Percentiles rank a stretch among this genome's conserved stretches.
Conservation (phyloP, 176 grass and related monocot species). For the Bolboschoenus planiculmis region DNA sequence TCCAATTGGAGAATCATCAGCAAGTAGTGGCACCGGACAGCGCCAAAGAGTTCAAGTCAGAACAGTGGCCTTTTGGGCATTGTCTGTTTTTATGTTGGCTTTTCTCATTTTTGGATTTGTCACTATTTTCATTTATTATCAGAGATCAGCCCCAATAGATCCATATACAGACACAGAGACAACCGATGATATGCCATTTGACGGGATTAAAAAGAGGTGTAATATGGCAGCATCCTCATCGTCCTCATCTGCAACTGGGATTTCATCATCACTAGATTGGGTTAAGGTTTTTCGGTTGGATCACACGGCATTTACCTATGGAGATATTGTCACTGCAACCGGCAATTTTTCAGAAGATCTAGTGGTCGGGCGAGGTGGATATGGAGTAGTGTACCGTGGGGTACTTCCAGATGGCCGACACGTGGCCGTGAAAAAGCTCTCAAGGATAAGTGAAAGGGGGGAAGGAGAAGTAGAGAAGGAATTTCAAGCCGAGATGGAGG, state of each 20-base stretch:
- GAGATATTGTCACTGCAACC: constrained; percentile 72
- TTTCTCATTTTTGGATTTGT: constrained; percentile 32
- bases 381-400: constrained; percentile 77
- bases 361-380: constrained; percentile 70
- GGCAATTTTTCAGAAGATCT: constrained; percentile 55
- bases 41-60: not conserved
- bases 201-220: constrained; percentile 25
- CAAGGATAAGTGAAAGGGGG: constrained; percentile 23
- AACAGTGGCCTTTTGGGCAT: constrained; percentile 32
- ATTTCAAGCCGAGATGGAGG: constrained; percentile 94
- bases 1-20: constrained; percentile 7
- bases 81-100: constrained; percentile 31
- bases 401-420: constrained; percentile 61
- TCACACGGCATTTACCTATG: constrained; percentile 56
- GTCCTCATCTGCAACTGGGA: constrained; percentile 17
- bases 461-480: constrained; percentile 58
- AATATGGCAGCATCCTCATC: constrained; percentile 25
- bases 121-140: constrained; percentile 26
- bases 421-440: constrained; percentile 79
- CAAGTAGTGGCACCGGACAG: not conserved
- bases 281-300: constrained; percentile 67
- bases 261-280: constrained; percentile 32
- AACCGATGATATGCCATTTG: constrained; percentile 19
- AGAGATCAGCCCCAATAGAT: constrained; percentile 28
- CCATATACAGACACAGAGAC: constrained; percentile 22